These are phyloP conservation scores for Hanseniaspora vineae DNA, from an alignment of 805 yeast species.

Conservation along the genomic window DNA sequence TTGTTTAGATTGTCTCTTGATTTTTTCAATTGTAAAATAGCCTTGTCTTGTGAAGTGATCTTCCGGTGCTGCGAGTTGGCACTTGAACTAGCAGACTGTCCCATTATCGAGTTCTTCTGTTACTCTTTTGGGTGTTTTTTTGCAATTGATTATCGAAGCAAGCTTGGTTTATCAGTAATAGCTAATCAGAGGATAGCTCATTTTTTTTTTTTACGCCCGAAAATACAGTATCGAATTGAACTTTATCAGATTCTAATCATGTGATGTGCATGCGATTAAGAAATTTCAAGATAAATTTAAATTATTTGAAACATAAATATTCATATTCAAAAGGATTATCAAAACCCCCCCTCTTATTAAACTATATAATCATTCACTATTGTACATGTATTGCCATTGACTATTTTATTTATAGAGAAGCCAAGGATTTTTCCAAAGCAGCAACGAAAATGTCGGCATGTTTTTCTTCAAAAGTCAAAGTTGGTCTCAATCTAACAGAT, in stretches of 20 bases:
- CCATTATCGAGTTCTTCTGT: background rate
- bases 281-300: too few species aligned
- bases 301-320: too few species aligned
- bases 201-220: background rate
- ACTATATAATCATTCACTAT: too few species aligned
- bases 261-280: too few species aligned
- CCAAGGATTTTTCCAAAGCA: constrained; percentile 25
- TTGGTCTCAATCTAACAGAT: constrained; percentile 52
- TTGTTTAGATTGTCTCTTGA: constrained; percentile 78
- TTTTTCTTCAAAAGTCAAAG: constrained; percentile 45
- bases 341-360: background rate
- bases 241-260: background rate
- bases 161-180: background rate
- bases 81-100: background rate
- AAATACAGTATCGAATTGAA: background rate
- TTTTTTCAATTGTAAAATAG: constrained; percentile 72
- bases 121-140: background rate
- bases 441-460: constrained; percentile 47
- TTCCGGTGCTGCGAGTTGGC: constrained; percentile 24
- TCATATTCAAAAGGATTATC: background rate
- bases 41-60: constrained; percentile 75
- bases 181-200: background rate
- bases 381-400: too few species aligned
- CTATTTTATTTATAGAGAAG: constrained; percentile 10
- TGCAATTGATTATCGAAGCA: too few species aligned